These are phyloP conservation scores for Rhodamnia rubescens DNA, from an alignment of 345 rosid genomes.

Conservation along the genomic window DNA sequence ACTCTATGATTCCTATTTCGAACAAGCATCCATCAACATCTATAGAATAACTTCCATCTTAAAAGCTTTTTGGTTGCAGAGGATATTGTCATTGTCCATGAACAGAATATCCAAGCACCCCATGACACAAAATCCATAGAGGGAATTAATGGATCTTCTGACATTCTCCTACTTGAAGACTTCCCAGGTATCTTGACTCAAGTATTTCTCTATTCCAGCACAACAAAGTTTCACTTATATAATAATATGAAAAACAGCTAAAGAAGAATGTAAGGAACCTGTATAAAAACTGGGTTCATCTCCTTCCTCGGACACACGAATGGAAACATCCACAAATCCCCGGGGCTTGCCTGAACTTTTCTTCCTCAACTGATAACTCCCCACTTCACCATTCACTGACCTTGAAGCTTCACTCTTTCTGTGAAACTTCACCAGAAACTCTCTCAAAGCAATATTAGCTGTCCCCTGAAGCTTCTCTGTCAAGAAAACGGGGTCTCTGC, in stretches of 20 bases:
- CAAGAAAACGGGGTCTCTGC: slow-evolving; percentile 84
- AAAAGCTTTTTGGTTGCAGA: not conserved
- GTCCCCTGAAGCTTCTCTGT: slow-evolving; percentile 69
- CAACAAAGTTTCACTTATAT: not conserved
- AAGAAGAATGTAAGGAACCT: slow-evolving; percentile 14
- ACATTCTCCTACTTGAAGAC: not conserved
- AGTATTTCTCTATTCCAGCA: not conserved
- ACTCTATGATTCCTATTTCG: not conserved
- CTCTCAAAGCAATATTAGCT: slow-evolving; percentile 54
- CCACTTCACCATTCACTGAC: slow-evolving; percentile 34
- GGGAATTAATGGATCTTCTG: not conserved
- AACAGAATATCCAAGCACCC: not conserved
- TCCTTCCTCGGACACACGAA: slow-evolving; percentile 42
- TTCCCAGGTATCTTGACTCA: not conserved
- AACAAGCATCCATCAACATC: not conserved
- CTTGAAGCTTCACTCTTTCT: slow-evolving; percentile 15
- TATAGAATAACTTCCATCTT: not conserved
- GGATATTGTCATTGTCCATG: not conserved
- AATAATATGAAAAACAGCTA: not conserved
- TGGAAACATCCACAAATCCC: slow-evolving; percentile 73
- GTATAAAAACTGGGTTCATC: slow-evolving; percentile 22
- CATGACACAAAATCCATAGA: not conserved
- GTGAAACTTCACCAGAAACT: slow-evolving; percentile 44
- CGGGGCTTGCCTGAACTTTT: slow-evolving; percentile 48
- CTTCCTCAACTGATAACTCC: slow-evolving; percentile 78